Base-by-base conservation (phyloP, 2,329 filamentous ascomycete species). In the Capronia coronata region DNA sequence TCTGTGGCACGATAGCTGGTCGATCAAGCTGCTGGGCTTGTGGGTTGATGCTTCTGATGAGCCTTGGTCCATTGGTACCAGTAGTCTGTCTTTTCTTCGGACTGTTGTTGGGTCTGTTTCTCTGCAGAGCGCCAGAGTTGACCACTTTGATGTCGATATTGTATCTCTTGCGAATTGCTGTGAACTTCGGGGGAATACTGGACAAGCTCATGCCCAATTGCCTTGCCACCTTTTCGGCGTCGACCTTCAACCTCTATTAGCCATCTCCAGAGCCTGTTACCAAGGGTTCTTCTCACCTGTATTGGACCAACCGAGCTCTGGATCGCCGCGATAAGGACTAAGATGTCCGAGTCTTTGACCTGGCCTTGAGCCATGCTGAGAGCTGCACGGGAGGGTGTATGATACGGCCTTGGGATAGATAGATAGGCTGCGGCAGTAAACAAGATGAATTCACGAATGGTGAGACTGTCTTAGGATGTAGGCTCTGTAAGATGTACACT, bases 61-160 rank as follows among this genome's bases (percentile, higher is more conserved):
- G 10, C 19, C 44, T 42, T 9, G 45, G 42, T 1, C 16, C 45
- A 13, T 25, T 21, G n/a, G 7, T 29, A 13, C 19, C 16, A 11
- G 7, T 29, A n/a, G 48, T 40, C 3, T 48, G 35, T 27, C 52
- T 44, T 34, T 56, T 56, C 40, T 49, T 56, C 14, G 54, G 54
- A 16, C 48, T 56, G 16, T 37, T 48, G n/a, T 40, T 49, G n/a
- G 41, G 45, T 22, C 51, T 19, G n/a, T 56, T 56, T 18, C 51
- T 37, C 40, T 56, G 54, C 21, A 56, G 37, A 11, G 54, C 54
- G 3, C 54, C 54, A 8, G 54, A 56, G 30, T 56, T 56, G 44
- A 56, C 41, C 18, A 56, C 54, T 43, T 56, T 56, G 48, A 56
- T 56, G 43, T 56, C 54, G 19, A 56, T 54, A 29, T 48, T 47